Evolutionary conservation across 1,284 basidiomycete species (phyloP), one percentile per base, ranked within the genome.

Genomic region (Cryptococcus sp.): DNA sequence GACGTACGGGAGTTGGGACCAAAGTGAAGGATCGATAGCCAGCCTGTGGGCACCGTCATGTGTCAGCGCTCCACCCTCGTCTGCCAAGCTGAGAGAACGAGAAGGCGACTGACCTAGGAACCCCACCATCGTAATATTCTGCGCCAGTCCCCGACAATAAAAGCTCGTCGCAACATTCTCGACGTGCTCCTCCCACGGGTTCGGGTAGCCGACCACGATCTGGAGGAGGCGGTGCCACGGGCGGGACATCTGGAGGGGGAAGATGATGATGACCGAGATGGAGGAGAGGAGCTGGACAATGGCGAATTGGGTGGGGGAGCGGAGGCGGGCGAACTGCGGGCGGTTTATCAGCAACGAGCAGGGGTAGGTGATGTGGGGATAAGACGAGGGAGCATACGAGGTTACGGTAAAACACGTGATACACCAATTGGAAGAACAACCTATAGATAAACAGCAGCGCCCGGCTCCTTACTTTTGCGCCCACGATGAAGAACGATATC

Each of bases 371-470:
- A 20, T 38, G n/a, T 52, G 15, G 23, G 40, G 5, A 18, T 23
- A n/a, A 20, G 36, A 49, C 4, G 36, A n/a, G 16, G 20, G 21
- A 45, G 40, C 15, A 20, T 38, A 75, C 74, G 4, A 77, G 66
- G 52, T 77, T 77, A 39, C 76, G 73, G 50, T 75, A 75, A 53
- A 76, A 77, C n/a, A 76, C 72, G 65, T 77, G 76, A 62, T 78
- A 76, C 39, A 78, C 75, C 7, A 80, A 67, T 55, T 78, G 73
- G 56, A 77, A 78, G 64, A 77, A 79, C n/a, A 75, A 68, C 60
- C 76, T 79, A 72, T 82, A 82, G 11, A 81, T 70, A 65, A 82
- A 82, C 6, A 82, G 67, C n/a, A 83, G 67, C 0, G 81, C 81
- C 28, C 80, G 67, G 42, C 74, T 78, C 20, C 82, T 72, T 20